Evolutionary conservation across 225 moss, liverwort and hornwort genomes (phyloP).

Genomic region (Bryum argenteum): DNA sequence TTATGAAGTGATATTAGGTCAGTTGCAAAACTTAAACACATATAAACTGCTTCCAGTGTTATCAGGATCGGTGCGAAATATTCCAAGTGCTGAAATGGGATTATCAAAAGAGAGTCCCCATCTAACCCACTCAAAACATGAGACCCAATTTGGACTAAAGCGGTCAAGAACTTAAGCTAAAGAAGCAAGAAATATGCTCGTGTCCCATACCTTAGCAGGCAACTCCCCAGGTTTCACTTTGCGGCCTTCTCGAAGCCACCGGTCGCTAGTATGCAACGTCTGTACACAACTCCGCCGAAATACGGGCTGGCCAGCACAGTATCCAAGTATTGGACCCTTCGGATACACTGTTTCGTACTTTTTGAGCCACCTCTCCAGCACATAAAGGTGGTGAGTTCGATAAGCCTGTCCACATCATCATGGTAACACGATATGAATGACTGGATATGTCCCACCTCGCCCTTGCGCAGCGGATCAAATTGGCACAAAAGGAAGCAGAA

Average conservation of each 20-base stretch:
- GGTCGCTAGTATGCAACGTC: conserved; percentile 85
- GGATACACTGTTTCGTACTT: conserved; percentile 92
- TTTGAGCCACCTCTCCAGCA: conserved; percentile 86
- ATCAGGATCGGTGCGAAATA: no score
- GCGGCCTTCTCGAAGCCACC: conserved; percentile 96
- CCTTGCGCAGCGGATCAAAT: not conserved
- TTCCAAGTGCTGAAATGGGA: not conserved
- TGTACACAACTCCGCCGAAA: conserved; percentile 82
- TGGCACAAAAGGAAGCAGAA: conserved; percentile 18
- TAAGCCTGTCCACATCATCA: conserved; percentile 63
- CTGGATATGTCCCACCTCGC: conserved; percentile 2
- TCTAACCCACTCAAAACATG: not conserved
- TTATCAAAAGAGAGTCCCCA: not conserved
- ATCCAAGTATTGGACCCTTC: conserved; percentile 85
- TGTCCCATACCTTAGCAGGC: conserved; percentile 72
- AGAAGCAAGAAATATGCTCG: conserved; percentile 9
- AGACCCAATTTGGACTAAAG: not conserved
- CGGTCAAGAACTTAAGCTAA: conserved; percentile 5
- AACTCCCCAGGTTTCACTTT: conserved; percentile 77
- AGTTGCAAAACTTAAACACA: no score
- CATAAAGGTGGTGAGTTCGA: conserved; percentile 90
- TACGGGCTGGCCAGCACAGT: conserved; percentile 89
- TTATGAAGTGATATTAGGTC: no score
- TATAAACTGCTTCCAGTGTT: no score
- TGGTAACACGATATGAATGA: conserved; percentile 8